A percentile compares a stretch with the other conserved stretches of the same genome.
phyloP scores from a whole-genome alignment of 73 alveolate genomes.

The Paramecium caudatum region DNA sequence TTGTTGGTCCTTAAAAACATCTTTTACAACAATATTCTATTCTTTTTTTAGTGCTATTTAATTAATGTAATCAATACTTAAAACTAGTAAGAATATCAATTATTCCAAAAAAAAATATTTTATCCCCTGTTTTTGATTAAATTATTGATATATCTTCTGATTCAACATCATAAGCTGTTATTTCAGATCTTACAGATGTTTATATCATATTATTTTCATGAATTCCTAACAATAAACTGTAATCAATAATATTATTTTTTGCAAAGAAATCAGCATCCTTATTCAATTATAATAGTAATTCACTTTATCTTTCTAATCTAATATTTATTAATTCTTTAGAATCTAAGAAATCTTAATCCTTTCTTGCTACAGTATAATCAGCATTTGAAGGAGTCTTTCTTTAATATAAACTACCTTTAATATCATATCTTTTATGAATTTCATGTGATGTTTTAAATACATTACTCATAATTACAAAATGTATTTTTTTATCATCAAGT shows the following conservation, averaged over 20 bases:
- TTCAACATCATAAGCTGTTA: background rate
- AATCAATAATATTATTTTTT: constrained; percentile 60
- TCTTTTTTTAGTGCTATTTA: background rate
- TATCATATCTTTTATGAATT: constrained; percentile 85
- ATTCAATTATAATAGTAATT: constrained; percentile 13
- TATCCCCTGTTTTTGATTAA: constrained; percentile 3
- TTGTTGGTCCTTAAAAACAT: constrained; percentile 44
- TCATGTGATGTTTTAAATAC: constrained; percentile 93
- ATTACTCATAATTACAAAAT: constrained; percentile 89
- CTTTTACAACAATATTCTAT: constrained; percentile 59
- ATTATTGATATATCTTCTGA: constrained; percentile 13
- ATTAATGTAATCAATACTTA: constrained; percentile 2
- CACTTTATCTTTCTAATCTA: constrained; percentile 1
- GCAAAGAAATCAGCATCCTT: constrained; percentile 60
- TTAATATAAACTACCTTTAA: constrained; percentile 86
- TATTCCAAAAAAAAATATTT: constrained; percentile 62
- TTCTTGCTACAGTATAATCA: constrained; percentile 63
- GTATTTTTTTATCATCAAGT: constrained; percentile 73
- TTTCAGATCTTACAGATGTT: background rate
- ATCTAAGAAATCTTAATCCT: constrained; percentile 48
- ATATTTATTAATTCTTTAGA: constrained; percentile 16
- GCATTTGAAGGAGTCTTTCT: constrained; percentile 76
- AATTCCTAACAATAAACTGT: constrained; percentile 53
- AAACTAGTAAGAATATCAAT: constrained; percentile 53
- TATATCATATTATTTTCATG: constrained; percentile 5